Conservation (phyloP, 306 rosid species). For the Cucurbita moschata region DNA sequence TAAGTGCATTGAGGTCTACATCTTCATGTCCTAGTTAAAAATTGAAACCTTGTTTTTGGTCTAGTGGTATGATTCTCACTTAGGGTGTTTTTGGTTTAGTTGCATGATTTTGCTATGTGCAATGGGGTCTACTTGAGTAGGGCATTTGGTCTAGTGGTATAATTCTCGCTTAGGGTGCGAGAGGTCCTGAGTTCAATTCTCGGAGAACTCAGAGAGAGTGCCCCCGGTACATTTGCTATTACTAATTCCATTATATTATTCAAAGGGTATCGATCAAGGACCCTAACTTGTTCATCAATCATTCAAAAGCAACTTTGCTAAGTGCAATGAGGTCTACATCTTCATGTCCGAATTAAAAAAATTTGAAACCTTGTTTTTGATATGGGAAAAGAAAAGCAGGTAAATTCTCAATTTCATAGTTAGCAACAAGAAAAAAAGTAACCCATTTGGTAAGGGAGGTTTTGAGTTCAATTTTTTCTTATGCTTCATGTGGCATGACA, state of each 20-base stretch:
- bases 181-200: constrained; percentile 38
- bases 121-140: background rate
- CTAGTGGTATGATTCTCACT: background rate
- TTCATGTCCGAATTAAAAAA: no score
- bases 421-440: no score
- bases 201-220: no score
- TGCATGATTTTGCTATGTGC: background rate
- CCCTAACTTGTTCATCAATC: background rate
- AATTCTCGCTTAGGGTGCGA: constrained; percentile 47
- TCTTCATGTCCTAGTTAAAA: background rate
- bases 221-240: background rate
- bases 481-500: no score
- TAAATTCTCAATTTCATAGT: no score
- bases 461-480: background rate
- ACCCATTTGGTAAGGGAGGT: background rate
- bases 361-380: no score
- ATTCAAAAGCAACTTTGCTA: no score
- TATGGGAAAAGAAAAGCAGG: no score
- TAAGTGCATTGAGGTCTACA: background rate
- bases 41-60: background rate
- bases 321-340: no score
- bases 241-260: background rate
- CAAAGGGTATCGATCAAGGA: no score
- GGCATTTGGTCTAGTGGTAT: constrained; percentile 38
- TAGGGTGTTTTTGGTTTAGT: background rate